A percentile compares a stretch with the other conserved stretches of the same genome.
Conservation (phyloP, 768 basidiomycete species). For the Naganishia onofrii region DNA sequence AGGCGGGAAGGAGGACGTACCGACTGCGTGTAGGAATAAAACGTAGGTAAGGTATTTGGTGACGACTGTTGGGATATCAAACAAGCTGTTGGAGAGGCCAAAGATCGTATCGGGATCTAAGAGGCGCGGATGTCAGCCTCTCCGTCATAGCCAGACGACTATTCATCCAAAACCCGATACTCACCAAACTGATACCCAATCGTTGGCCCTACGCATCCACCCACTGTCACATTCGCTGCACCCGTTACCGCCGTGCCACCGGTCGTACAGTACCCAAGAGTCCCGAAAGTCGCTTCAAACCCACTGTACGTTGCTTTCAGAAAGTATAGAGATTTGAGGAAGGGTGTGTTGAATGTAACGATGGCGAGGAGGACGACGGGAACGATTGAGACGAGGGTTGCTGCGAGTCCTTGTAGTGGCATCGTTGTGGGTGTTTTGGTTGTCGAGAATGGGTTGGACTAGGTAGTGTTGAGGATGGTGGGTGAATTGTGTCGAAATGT, state of each 20-base stretch:
- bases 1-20: slow-evolving; percentile 24
- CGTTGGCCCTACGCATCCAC: slow-evolving; percentile 72
- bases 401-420: slow-evolving; percentile 62
- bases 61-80: slow-evolving; percentile 74
- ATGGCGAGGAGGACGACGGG: slow-evolving; percentile 76
- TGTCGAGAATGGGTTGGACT: too few relatives aligned
- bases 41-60: slow-evolving; percentile 96
- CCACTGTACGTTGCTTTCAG: slow-evolving; percentile 57
- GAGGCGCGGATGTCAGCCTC: not conserved
- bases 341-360: slow-evolving; percentile 86
- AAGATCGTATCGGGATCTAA: slow-evolving; percentile 74
- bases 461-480: too few relatives aligned
- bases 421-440: not conserved
- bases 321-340: slow-evolving; percentile 84
- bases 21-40: slow-evolving; percentile 86
- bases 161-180: slow-evolving; percentile 43
- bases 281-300: slow-evolving; percentile 77
- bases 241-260: slow-evolving; percentile 55
- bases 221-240: slow-evolving; percentile 39
- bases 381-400: slow-evolving; percentile 75
- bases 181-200: slow-evolving; percentile 85
- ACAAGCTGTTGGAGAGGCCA: slow-evolving; percentile 60
- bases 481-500: too few relatives aligned
- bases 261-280: slow-evolving; percentile 76
- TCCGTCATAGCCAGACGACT: not conserved